Conservation (phyloP, 2,329 filamentous ascomycete genomes). For the Exophiala aquamarina region DNA sequence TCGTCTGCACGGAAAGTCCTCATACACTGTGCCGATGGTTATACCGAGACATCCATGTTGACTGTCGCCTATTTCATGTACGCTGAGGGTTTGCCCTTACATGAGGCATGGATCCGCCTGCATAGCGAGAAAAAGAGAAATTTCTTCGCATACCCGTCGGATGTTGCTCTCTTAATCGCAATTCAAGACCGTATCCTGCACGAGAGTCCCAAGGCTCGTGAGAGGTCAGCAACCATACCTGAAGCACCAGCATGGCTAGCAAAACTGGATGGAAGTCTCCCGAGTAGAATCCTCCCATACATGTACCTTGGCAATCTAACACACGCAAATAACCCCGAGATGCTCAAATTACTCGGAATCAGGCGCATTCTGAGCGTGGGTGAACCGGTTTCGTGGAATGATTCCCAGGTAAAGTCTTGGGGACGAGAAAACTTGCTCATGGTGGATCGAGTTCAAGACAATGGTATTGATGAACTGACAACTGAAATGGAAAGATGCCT, state of each 20-base stretch:
- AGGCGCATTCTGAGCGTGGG: conserved; percentile 87
- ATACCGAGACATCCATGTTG: conserved; percentile 89
- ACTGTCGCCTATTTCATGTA: conserved; percentile 93
- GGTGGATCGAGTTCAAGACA: conserved; percentile 88
- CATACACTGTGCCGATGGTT: conserved; percentile 92
- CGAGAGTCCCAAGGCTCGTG: conserved; percentile 59
- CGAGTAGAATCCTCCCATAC: conserved; percentile 84
- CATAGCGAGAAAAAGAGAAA: conserved; percentile 81
- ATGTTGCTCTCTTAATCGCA: conserved; percentile 76
- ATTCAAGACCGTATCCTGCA: conserved; percentile 74
- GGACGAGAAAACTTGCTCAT: conserved; percentile 74
- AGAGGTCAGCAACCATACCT: conserved; percentile 23
- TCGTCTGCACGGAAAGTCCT: conserved; percentile 66
- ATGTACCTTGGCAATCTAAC: conserved; percentile 94
- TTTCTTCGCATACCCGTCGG: conserved; percentile 93
- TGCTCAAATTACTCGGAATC: conserved; percentile 79
- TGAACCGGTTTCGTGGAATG: conserved; percentile 79
- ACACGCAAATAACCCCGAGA: conserved; percentile 89
- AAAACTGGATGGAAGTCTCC: conserved; percentile 83
- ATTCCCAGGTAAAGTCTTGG: conserved; percentile 70
- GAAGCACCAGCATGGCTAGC: conserved; percentile 74
- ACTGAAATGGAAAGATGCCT: conserved; percentile 83
- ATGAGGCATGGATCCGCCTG: conserved; percentile 82
- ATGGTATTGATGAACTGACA: conserved; percentile 89
- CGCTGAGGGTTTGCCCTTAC: conserved; percentile 75